These are phyloP conservation scores for Geotrichum europaeum DNA, from an alignment of 1,139 yeast genomes.

Conservation along the genomic window DNA sequence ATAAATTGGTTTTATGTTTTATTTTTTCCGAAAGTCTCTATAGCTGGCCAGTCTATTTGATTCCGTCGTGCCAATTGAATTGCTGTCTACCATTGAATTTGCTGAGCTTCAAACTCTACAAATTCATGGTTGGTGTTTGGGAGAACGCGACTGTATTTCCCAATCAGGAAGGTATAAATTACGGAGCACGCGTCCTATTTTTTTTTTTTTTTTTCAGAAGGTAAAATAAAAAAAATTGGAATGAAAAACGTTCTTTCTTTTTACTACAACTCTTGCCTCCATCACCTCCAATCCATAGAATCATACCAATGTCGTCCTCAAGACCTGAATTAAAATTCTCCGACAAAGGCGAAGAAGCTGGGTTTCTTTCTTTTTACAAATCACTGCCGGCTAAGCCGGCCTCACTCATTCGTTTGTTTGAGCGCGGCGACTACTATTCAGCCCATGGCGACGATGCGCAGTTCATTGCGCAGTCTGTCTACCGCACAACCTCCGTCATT, in stretches of 20 bases:
- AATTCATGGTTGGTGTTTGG: background rate
- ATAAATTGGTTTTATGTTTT: background rate
- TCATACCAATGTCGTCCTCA: conserved; percentile 34
- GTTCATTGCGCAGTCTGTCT: conserved; percentile 73
- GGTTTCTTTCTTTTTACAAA: conserved; percentile 54
- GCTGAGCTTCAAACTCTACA: background rate
- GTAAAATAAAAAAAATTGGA: background rate
- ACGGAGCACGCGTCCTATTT: background rate
- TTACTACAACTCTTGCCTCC: background rate
- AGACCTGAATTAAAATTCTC: conserved; percentile 70
- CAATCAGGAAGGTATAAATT: background rate
- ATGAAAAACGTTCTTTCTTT: background rate
- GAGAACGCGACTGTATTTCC: background rate
- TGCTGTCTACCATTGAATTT: too few relatives aligned
- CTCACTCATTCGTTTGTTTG: conserved; percentile 59
- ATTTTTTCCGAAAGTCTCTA: background rate
- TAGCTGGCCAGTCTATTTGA: background rate
- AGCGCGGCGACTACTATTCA: conserved; percentile 71
- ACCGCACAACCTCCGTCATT: conserved; percentile 74
- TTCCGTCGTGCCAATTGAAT: too few relatives aligned
- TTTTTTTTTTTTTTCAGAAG: background rate
- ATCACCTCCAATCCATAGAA: background rate
- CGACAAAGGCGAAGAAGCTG: conserved; percentile 57
- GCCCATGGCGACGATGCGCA: conserved; percentile 72
- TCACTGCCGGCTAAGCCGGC: conserved; percentile 42